Percentiles rank a stretch among this genome's conserved stretches.
Conservation (phyloP, 1,284 basidiomycete genomes). For the Trametes sp. region DNA sequence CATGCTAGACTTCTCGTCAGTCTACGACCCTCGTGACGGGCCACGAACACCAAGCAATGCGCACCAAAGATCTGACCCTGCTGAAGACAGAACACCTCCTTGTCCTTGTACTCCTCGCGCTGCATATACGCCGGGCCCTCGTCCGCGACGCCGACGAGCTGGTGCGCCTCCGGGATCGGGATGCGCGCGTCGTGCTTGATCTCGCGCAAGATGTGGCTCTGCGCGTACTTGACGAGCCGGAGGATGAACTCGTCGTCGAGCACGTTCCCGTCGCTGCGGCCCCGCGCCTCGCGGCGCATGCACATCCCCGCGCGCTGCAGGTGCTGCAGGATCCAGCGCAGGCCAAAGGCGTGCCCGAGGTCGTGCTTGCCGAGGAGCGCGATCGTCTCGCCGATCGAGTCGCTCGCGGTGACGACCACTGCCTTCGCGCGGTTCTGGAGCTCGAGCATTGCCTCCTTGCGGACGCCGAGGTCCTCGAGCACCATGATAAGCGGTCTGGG, state of each 20-base stretch:
- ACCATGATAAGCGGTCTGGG: constrained; percentile 72
- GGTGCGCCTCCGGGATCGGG: constrained; percentile 65
- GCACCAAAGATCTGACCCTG: constrained; percentile 70
- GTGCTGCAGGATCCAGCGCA: constrained; percentile 57
- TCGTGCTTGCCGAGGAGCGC: constrained; percentile 55
- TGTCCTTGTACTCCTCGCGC: constrained; percentile 43
- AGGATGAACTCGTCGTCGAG: constrained; percentile 53
- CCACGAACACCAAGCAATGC: constrained; percentile 15
- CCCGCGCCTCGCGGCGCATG: constrained; percentile 43
- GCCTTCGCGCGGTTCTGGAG: constrained; percentile 64
- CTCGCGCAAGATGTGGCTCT: constrained; percentile 67
- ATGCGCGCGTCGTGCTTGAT: constrained; percentile 80
- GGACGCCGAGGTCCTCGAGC: constrained; percentile 70
- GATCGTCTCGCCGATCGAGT: constrained; percentile 54
- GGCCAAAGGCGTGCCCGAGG: constrained; percentile 60
- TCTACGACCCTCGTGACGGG: no score
- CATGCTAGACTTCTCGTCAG: constrained; percentile 51
- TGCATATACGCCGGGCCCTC: constrained; percentile 69
- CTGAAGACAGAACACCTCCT: constrained; percentile 59
- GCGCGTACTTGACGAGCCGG: constrained; percentile 57
- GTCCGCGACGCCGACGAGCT: constrained; percentile 81
- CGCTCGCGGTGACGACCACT: constrained; percentile 60
- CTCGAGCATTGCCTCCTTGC: constrained; percentile 56
- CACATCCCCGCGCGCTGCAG: constrained; percentile 58
- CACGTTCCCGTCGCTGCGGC: constrained; percentile 25